These are phyloP conservation scores for Solanum boliviense DNA, from an alignment of 257 asterid genomes.

Conservation along the genomic window DNA sequence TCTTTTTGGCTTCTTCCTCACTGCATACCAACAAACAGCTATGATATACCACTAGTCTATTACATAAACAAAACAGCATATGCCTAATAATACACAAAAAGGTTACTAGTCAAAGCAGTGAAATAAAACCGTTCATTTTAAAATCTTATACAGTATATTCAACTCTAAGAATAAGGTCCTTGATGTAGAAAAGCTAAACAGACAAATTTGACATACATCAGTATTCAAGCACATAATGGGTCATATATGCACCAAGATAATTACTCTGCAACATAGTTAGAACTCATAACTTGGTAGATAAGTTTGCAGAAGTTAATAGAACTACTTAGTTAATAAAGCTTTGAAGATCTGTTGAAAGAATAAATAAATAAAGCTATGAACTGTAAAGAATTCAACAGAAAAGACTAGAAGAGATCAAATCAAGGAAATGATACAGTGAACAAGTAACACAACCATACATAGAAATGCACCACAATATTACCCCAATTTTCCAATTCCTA, in stretches of 20 bases:
- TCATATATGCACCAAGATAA: background rate
- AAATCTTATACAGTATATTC: background rate
- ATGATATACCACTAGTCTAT: background rate
- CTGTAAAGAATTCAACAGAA: background rate
- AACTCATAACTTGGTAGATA: background rate
- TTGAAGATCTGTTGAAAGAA: background rate
- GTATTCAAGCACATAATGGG: background rate
- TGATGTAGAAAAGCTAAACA: background rate
- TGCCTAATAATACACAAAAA: background rate
- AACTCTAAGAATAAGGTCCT: background rate
- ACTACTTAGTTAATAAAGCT: background rate
- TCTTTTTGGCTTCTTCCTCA: conserved; percentile 92
- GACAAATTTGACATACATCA: background rate
- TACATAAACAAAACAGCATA: background rate
- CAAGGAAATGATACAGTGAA: background rate
- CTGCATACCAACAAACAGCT: conserved; percentile 36
- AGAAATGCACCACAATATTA: background rate
- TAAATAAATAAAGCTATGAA: background rate
- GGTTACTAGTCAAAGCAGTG: background rate
- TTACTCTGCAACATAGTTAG: background rate
- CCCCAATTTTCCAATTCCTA: background rate
- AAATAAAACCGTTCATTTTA: background rate
- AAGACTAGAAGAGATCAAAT: background rate
- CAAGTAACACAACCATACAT: background rate
- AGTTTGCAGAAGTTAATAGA: background rate